Evolutionary conservation across 805 yeast genomes (phyloP).

Genomic region (Spathaspora boniae): DNA sequence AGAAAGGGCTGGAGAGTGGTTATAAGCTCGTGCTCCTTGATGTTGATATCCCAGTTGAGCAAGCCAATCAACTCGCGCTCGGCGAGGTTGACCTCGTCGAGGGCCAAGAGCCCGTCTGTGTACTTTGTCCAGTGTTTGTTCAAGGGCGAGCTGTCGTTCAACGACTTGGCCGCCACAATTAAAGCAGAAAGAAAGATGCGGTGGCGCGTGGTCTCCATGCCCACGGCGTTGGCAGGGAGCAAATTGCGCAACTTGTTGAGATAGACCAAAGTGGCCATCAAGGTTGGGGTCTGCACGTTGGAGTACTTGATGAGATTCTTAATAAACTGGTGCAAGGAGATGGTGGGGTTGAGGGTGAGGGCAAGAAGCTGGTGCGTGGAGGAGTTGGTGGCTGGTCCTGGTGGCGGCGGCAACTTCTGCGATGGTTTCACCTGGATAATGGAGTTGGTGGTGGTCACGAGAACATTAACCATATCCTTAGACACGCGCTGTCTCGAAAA

Average conservation of each 20-base stretch:
- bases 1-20: slow-evolving; percentile 72
- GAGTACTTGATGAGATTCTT: slow-evolving; percentile 70
- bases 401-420: background rate
- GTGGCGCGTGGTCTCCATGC: slow-evolving; percentile 91
- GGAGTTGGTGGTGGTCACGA: slow-evolving; percentile 56
- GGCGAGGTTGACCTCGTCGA: slow-evolving; percentile 82
- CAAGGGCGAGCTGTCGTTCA: slow-evolving; percentile 91
- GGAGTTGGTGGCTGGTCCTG: slow-evolving; percentile 39
- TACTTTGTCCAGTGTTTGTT: slow-evolving; percentile 95
- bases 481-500: slow-evolving; percentile 56
- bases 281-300: slow-evolving; percentile 90
- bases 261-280: slow-evolving; percentile 89
- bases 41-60: slow-evolving; percentile 80
- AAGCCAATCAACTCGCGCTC: slow-evolving; percentile 83
- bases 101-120: slow-evolving; percentile 77
- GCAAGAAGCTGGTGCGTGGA: slow-evolving; percentile 17
- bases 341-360: slow-evolving; percentile 20
- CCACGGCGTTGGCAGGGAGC: slow-evolving; percentile 84
- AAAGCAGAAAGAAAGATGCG: slow-evolving; percentile 86
- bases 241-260: slow-evolving; percentile 70
- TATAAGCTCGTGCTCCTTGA: slow-evolving; percentile 67
- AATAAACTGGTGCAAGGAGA: slow-evolving; percentile 58
- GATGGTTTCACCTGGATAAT: slow-evolving; percentile 45
- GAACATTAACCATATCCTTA: slow-evolving; percentile 53
- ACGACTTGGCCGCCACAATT: slow-evolving; percentile 85